Conservation (phyloP, 208 protist genomes). For the Trypanosoma rangeli region DNA sequence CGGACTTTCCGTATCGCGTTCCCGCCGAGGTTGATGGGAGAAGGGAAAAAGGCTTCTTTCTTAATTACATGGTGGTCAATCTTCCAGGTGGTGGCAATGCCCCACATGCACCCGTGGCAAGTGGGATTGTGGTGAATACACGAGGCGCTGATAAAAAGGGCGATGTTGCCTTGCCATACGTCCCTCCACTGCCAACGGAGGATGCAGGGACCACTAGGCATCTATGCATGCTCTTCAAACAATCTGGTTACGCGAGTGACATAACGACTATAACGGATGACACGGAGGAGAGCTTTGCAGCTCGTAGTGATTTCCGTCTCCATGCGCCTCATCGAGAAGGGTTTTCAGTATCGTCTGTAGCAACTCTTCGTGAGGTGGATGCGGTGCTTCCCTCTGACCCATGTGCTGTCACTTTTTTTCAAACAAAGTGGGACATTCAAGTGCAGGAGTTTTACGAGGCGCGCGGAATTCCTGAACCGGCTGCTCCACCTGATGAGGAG, state of each 20-base stretch:
- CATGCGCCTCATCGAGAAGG: conserved; percentile 34
- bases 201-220: conserved; percentile 86
- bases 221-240: conserved; percentile 82
- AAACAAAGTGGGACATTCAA: conserved; percentile 92
- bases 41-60: conserved; percentile 69
- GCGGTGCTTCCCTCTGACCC: conserved; percentile 47
- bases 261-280: conserved; percentile 30
- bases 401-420: conserved; percentile 81
- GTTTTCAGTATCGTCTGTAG: conserved; percentile 24
- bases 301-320: conserved; percentile 66
- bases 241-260: conserved; percentile 37
- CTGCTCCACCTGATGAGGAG: conserved; percentile 70
- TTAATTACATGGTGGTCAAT: conserved; percentile 90
- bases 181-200: conserved; percentile 87
- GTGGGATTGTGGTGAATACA: conserved; percentile 10
- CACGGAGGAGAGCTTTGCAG: conserved; percentile 46
- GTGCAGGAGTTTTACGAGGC: conserved; percentile 91
- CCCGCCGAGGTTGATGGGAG: conserved; percentile 42
- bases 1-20: conserved; percentile 87
- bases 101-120: not conserved
- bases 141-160: conserved; percentile 36
- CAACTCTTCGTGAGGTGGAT: conserved; percentile 59
- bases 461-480: conserved; percentile 70
- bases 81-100: conserved; percentile 31
- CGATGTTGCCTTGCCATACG: conserved; percentile 79